Evolutionary conservation across 345 rosid genomes (phyloP), one percentile per base, ranked within the genome.

Genomic region (Corchorus olitorius): DNA sequence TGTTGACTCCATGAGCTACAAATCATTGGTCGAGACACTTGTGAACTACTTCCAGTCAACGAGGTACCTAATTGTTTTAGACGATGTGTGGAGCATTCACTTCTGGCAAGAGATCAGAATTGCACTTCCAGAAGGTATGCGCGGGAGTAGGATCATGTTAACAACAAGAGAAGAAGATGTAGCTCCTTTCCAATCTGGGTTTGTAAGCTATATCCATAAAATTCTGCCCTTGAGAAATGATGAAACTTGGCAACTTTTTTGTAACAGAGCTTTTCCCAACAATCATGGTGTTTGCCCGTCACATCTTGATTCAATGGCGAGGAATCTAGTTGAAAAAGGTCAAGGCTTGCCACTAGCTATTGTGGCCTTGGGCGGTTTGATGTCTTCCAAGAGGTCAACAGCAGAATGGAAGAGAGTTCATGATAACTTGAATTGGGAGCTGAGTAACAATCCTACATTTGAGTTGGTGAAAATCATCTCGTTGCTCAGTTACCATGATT

Each of bases 41-140:
- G 54, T 76, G 11, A 41, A 43, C 6, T 73, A 48, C 65, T 12
- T 81, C 39, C n/a, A 65, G 5, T 8, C 22, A 15, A 76, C 22
- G 62, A 72, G 65, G 12, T 66, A 67, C 19, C 52, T 76, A 22
- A 10, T 84, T 77, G 86, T 83, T 55, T 62, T 83, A 7, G 86
- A 83, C 49, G 81, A 83, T 34, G 74, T 52, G 59, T 70, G 74
- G 80, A 55, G 20, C 22, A 50, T 1, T 9, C 22, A 61, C 9
- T 12, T 81, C 0, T 65, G 56, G 75, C 37, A 37, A 8, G 71
- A 22, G 54, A 59, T 81, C 5, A 67, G 10, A 9, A 41, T 77
- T 7, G 20, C 43, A 13, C 59, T 81, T 53, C 83, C 77, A 6
- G 49, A 77, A 48, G 67, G 56, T n/a, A 4, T 48, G 37, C 41